A percentile compares a stretch with the other conserved stretches of the same genome.
These are phyloP conservation scores for Microcera coccophila DNA, from an alignment of 2,329 filamentous ascomycete species.

Conservation along the genomic window DNA sequence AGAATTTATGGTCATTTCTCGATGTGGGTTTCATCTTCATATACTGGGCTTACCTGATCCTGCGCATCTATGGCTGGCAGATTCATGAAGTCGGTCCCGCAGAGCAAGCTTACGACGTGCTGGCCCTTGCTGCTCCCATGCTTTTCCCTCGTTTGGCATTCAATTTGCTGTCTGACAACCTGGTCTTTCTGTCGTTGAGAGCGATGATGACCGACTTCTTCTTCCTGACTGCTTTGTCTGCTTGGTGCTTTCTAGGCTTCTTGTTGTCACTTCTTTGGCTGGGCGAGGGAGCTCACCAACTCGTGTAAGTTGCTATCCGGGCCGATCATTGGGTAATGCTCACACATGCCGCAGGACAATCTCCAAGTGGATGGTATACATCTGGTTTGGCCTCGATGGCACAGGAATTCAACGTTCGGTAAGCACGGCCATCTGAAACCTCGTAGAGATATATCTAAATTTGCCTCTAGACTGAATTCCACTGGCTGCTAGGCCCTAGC, in stretches of 20 bases:
- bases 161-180: constrained; percentile 76
- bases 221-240: constrained; percentile 68
- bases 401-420: constrained; percentile 58
- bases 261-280: constrained; percentile 77
- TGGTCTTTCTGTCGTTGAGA: constrained; percentile 75
- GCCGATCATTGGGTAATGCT: constrained; percentile 3
- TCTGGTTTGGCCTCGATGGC: constrained; percentile 84
- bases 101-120: constrained; percentile 69
- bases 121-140: constrained; percentile 75
- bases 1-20: constrained; percentile 85
- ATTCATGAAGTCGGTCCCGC: constrained; percentile 45
- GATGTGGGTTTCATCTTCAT: constrained; percentile 74
- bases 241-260: constrained; percentile 83
- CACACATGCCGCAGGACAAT: constrained; percentile 51
- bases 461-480: constrained; percentile 58
- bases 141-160: constrained; percentile 77
- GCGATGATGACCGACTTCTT: constrained; percentile 86
- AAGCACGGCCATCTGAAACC: constrained; percentile 17
- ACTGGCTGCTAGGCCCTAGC: constrained; percentile 72
- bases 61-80: constrained; percentile 63
- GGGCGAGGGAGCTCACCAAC: constrained; percentile 57
- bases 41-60: constrained; percentile 62
- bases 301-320: constrained; percentile 42
- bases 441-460: constrained; percentile 5
- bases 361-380: constrained; percentile 88